A percentile compares a stretch with the other conserved stretches of the same genome.
Evolutionary conservation across 257 asterid species (phyloP).

Genomic region (Jaltomata sinuosa): DNA sequence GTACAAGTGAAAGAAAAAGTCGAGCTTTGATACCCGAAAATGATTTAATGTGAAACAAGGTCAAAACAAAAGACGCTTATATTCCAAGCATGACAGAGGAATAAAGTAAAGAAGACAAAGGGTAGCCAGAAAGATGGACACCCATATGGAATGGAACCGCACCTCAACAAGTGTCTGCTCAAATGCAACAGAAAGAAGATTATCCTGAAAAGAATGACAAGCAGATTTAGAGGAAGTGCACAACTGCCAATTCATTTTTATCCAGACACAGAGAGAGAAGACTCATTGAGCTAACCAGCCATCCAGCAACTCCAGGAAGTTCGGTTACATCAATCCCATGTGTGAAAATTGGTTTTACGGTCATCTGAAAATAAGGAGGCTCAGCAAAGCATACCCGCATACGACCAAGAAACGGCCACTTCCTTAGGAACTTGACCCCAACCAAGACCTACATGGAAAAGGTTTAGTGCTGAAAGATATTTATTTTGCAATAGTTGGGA

Average conservation of each 20-base stretch:
- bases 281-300: conserved; percentile 61
- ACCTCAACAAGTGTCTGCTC: conserved; percentile 99
- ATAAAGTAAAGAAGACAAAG: not conserved
- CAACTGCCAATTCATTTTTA: not conserved
- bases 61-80: not conserved
- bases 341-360: conserved; percentile 77
- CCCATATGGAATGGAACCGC: not conserved
- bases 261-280: not conserved
- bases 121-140: not conserved
- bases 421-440: conserved; percentile 67
- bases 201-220: conserved; percentile 49
- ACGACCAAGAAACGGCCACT: conserved; percentile 92
- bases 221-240: not conserved
- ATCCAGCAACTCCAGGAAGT: conserved; percentile 98
- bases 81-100: not conserved
- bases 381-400: conserved; percentile 82
- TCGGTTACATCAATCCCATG: conserved; percentile 94
- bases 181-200: conserved; percentile 75
- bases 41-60: not conserved
- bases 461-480: not conserved
- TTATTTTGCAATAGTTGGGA: not conserved
- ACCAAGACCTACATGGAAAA: conserved; percentile 62
- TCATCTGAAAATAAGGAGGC: conserved; percentile 97
- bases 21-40: not conserved
- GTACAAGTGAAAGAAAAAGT: not conserved